Conservation (phyloP, 441 rosid genomes). For the Mallotus repandus region DNA sequence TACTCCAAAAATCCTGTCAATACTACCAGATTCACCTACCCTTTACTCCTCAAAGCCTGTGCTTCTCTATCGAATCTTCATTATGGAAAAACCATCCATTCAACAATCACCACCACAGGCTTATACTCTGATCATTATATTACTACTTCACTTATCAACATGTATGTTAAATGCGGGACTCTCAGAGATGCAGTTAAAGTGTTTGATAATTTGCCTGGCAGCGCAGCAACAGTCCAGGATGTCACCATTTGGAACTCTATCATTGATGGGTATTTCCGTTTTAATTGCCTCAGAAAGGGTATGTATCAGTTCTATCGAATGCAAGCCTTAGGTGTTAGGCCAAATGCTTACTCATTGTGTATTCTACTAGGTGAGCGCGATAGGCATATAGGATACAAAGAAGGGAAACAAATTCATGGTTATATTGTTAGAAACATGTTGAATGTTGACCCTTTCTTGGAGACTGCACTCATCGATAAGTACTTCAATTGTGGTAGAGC, state of each 20-base stretch:
- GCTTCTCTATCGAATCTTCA: constrained; percentile 45
- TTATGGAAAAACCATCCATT: constrained; percentile 60
- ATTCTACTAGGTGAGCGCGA: constrained; percentile 47
- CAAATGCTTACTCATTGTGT: constrained; percentile 67
- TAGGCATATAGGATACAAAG: constrained; percentile 35
- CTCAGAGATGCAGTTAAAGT: constrained; percentile 50
- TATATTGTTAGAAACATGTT: constrained; percentile 44
- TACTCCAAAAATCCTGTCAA: constrained; percentile 38
- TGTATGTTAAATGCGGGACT: constrained; percentile 63
- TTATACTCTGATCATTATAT: constrained; percentile 48
- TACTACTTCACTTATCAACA: constrained; percentile 51
- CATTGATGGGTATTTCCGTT: constrained; percentile 58
- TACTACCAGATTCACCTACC: constrained; percentile 50
- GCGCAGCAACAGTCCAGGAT: constrained; percentile 36
- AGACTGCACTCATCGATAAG: constrained; percentile 55
- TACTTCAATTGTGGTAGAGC: constrained; percentile 43
- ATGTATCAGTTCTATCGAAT: constrained; percentile 46
- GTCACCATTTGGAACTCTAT: constrained; percentile 72
- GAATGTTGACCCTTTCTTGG: constrained; percentile 49
- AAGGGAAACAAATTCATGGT: constrained; percentile 63
- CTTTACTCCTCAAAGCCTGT: constrained; percentile 80
- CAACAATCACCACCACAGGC: constrained; percentile 46
- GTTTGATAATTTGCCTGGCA: constrained; percentile 56
- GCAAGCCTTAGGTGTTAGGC: constrained; percentile 51
- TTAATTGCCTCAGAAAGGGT: constrained; percentile 43